Conservation (phyloP, 2,329 filamentous ascomycete genomes). For the Colletotrichum godetiae region DNA sequence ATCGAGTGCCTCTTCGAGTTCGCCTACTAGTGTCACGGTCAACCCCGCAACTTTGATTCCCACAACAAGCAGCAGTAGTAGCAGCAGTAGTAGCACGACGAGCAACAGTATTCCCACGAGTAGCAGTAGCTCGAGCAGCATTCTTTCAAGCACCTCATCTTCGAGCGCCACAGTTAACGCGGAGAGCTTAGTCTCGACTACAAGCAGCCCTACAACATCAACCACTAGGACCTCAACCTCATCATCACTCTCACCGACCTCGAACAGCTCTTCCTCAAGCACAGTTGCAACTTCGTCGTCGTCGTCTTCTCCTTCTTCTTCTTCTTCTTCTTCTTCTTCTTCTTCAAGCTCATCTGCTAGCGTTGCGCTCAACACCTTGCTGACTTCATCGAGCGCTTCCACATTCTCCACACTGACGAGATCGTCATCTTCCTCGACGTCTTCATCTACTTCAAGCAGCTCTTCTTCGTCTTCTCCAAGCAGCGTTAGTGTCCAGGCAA, state of each 20-base stretch:
- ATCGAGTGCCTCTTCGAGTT: background rate
- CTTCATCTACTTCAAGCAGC: slow-evolving; percentile 1
- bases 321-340: background rate
- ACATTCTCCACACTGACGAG: slow-evolving; percentile 14
- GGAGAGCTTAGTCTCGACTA: background rate
- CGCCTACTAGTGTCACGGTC: background rate
- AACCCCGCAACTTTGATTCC: background rate
- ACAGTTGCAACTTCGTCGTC: background rate
- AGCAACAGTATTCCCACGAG: background rate
- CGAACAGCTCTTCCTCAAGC: background rate
- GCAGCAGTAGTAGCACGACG: background rate
- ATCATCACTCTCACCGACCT: background rate
- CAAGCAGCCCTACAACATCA: background rate
- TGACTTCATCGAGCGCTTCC: background rate
- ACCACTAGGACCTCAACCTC: background rate
- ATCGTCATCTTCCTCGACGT: slow-evolving; percentile 4
- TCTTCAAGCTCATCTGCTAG: background rate
- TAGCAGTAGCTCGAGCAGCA: background rate
- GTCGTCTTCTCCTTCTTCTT: background rate
- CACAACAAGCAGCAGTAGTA: background rate
- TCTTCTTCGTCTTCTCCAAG: background rate
- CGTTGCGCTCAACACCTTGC: background rate
- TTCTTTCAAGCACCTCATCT: background rate
- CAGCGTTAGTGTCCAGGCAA: background rate
- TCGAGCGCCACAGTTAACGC: background rate